Evolutionary conservation across 306 rosid species (phyloP), one percentile per base, ranked within the genome.

Genomic region (Bauhinia variegata): DNA sequence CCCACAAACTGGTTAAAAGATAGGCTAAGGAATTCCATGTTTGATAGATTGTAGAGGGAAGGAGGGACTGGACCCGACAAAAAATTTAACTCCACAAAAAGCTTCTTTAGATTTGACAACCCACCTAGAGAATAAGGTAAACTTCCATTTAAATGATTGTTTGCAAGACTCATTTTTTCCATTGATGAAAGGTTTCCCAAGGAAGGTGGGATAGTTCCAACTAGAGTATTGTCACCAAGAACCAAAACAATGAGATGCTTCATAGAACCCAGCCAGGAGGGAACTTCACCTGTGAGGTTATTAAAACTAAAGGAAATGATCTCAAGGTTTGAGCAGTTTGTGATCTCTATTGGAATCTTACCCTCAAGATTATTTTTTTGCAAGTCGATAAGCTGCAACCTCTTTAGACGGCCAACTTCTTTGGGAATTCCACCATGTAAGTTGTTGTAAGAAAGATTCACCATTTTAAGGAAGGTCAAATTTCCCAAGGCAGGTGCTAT

Each of bases 11-110:
- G 57, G 68, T 70, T 76, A 0, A 0, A 1, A 0, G 0, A 3
- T 0, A 78, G 13, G 3, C 3, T 38, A 41, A 76, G 4, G 10
- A 0, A 0, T 49, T 31, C n/a, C n/a, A 76, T 49, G 3, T 63
- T 56, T 5, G 80, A 70, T 54, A 76, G 72, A 30, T 76, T 76
- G 12, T 76, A 76, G n/a, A 70, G 51, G n/a, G 76, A 63, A 63
- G 11, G 15, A 49, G 81, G 68, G 1, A 76, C 30, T 31, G 1
- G 11, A 18, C 68, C 76, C 0, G 68, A 63, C 7, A 76, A 39
- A 7, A 0, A 39, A 49, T 76, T 76, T 8, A 0, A 0, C 3
- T 30, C 52, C 3, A 70, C 9, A n/a, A 5, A 1, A 31, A 76
- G 44, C 7, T 0, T 0, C 8, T 39, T 18, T 56, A 76, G 48